Evolutionary conservation across 108 stramenopile species (phyloP).

Genomic region (Seminavis robusta): DNA sequence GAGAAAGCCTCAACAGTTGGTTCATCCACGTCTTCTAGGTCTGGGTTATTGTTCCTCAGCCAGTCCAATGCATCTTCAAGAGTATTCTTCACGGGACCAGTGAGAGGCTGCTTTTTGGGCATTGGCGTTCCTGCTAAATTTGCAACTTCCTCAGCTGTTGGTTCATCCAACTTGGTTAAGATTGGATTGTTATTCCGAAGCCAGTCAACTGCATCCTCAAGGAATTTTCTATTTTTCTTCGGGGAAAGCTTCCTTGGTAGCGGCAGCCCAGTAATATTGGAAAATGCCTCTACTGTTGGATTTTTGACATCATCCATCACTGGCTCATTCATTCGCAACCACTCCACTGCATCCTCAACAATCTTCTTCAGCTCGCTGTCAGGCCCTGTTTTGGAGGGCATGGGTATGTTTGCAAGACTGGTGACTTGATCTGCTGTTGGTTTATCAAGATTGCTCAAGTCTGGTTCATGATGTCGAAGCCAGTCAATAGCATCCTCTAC

Average conservation of each 20-base stretch:
- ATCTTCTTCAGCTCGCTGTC: not conserved
- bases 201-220: constrained; percentile 35
- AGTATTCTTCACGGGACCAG: constrained; percentile 2
- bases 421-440: not conserved
- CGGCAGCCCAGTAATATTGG: not conserved
- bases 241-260: constrained; percentile 2
- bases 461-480: constrained; percentile 19
- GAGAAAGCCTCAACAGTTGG: constrained; percentile 7
- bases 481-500: constrained; percentile 29
- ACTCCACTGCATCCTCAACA: constrained; percentile 4
- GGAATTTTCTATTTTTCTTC: constrained; percentile 1
- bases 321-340: constrained; percentile 4
- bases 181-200: constrained; percentile 13
- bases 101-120: not conserved
- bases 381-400: constrained; percentile 2
- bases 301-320: constrained; percentile 8
- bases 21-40: constrained; percentile 3
- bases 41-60: constrained; percentile 9
- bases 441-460: constrained; percentile 3
- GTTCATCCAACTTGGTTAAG: not conserved
- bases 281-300: not conserved
- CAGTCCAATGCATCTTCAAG: constrained; percentile 12
- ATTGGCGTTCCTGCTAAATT: constrained; percentile 1
- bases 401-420: constrained; percentile 6
- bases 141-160: not conserved